Evolutionary conservation across 106 monocot species (phyloP), one percentile per base, ranked within the genome.

Genomic region (Vanilla planifolia): DNA sequence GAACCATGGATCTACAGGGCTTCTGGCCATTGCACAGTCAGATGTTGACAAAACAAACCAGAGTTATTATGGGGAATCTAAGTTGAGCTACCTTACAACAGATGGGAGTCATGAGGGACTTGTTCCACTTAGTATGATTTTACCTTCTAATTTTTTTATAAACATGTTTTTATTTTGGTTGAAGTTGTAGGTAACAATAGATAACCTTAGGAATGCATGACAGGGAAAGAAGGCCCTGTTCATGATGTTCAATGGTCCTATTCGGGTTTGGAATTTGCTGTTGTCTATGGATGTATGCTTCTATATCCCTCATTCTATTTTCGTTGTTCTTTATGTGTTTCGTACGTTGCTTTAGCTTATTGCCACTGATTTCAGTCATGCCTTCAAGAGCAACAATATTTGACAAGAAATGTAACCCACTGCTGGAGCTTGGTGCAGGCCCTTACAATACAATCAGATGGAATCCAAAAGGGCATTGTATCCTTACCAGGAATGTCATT

Each of bases 31-130:
- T 32, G 84, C 81, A 16, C 90, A 91, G 8, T 83, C 87, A 58
- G 96, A 96, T 68, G 96, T 88, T 35, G 96, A 96, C 59, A 91
- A 96, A 69, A 96, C 72, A 33, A 96, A 96, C 71, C 87, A 91
- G 69, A 96, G 96, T 76, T 96, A 91, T 64, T 91, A 96, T 82
- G 96, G 96, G 53, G 96, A 96, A 81, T 91, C 91, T 25, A 91
- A 88, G 60, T 72, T 96, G 59, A 86, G 85, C 58, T 96, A 96
- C 62, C 75, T 96, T 63, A 96, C 87, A 67, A 86, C 84, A 59
- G 87, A 96, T 68, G 84, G 84, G 30, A 67, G 71, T 40, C 81
- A 91, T 65, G 87, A 96, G 75, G 96, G 96, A 67, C 83, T 85
- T 69, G 91, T 96, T 44, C 69, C 87, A 62, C 52, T 96, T 16